phyloP scores from a whole-genome alignment of 2,329 filamentous ascomycete genomes.

The Tolypocladium ovalisporum region DNA sequence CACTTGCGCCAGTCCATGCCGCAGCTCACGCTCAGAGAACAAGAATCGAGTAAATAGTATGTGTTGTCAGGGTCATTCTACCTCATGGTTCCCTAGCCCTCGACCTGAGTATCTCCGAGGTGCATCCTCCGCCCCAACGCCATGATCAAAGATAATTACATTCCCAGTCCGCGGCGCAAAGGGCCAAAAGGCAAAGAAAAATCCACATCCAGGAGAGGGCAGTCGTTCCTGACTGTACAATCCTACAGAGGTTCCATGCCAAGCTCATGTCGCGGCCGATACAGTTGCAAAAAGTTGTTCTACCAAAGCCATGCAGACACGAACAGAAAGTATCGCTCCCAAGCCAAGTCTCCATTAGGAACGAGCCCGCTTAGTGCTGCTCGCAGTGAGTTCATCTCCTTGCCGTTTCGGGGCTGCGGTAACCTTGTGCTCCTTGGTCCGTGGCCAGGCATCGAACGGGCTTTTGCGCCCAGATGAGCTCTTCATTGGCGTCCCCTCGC shows the following conservation, averaged over 20 bases:
- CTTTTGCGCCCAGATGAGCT: conserved; percentile 28
- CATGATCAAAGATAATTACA: background rate
- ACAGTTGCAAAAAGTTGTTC: background rate
- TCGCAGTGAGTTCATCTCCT: conserved; percentile 18
- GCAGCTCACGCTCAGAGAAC: background rate
- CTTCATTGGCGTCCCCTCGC: conserved; percentile 31
- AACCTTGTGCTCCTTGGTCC: conserved; percentile 45
- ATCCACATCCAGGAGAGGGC: conserved; percentile 3
- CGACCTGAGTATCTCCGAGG: conserved; percentile 1
- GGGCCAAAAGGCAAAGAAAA: conserved; percentile 2
- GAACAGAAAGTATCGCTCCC: background rate
- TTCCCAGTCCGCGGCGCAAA: background rate
- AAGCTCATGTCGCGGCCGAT: background rate
- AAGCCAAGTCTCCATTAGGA: conserved; percentile 10
- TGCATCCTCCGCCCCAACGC: background rate
- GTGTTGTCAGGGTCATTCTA: background rate
- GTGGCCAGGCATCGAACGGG: conserved; percentile 59
- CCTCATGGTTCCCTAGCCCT: background rate
- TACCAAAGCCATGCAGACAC: background rate
- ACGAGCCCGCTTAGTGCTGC: conserved; percentile 24
- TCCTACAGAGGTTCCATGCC: too few relatives aligned
- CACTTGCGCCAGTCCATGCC: background rate
- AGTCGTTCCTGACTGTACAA: background rate
- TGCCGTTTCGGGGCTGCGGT: conserved; percentile 31
- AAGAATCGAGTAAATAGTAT: background rate